phyloP scores from a whole-genome alignment of 768 basidiomycete genomes.

The Sistotremastrum niveocremeum region DNA sequence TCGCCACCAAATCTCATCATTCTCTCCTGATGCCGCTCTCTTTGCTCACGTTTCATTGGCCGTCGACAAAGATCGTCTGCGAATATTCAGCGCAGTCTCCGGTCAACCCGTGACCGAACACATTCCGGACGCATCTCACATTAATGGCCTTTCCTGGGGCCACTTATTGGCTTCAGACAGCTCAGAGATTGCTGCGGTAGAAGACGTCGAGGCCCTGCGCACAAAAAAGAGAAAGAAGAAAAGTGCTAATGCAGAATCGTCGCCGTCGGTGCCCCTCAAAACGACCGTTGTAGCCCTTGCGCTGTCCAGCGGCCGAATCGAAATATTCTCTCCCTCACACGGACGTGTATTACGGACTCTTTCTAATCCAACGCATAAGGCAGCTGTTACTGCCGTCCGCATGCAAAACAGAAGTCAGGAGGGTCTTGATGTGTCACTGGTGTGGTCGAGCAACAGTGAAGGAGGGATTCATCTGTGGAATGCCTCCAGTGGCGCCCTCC shows the following conservation, averaged over 20 bases:
- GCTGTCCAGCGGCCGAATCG: slow-evolving; percentile 43
- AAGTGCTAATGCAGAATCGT: slow-evolving; percentile 12
- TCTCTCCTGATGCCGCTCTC: slow-evolving; percentile 41
- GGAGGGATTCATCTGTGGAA: slow-evolving; percentile 47
- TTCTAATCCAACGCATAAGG: slow-evolving; percentile 38
- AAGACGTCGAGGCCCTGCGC: slow-evolving; percentile 20
- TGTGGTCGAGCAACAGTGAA: slow-evolving; percentile 50
- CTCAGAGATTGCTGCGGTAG: slow-evolving; percentile 9
- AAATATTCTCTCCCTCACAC: slow-evolving; percentile 50
- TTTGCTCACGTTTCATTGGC: slow-evolving; percentile 53
- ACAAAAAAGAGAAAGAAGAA: slow-evolving; percentile 34
- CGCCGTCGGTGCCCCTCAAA: slow-evolving; percentile 13
- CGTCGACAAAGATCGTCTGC: slow-evolving; percentile 58
- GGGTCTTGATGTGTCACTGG: slow-evolving; percentile 16
- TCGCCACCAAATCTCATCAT: slow-evolving; percentile 35
- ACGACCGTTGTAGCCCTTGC: slow-evolving; percentile 38
- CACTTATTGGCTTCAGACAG: slow-evolving; percentile 18
- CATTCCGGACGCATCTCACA: slow-evolving; percentile 39
- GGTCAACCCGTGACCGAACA: slow-evolving; percentile 44
- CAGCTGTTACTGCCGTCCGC: slow-evolving; percentile 38
- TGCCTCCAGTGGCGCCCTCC: slow-evolving; percentile 31
- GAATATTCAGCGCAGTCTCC: slow-evolving; percentile 46
- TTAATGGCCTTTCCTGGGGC: slow-evolving; percentile 42
- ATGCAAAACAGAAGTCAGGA: slow-evolving; percentile 10
- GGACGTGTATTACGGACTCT: slow-evolving; percentile 41